phyloP scores from a whole-genome alignment of 2,329 filamentous ascomycete genomes.

The Fusarium xylarioides region DNA sequence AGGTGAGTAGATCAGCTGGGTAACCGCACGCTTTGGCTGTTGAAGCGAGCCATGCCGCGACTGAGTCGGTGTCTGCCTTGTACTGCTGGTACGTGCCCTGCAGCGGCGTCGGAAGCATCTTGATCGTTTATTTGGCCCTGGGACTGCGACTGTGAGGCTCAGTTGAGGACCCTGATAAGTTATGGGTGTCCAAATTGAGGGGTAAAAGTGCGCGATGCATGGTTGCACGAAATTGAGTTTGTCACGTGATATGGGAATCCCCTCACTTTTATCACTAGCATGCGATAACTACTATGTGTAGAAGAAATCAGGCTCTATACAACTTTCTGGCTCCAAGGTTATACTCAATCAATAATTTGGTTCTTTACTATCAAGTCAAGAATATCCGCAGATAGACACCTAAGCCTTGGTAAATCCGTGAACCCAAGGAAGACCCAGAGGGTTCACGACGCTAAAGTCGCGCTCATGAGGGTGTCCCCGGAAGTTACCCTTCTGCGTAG shows the following conservation, averaged over 20 bases:
- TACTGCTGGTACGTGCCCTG: constrained; percentile 24
- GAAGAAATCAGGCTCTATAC: no score
- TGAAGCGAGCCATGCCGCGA: neutral
- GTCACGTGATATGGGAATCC: no score
- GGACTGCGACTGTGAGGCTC: no score
- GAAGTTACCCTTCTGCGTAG: constrained; percentile 35
- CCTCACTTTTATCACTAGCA: no score
- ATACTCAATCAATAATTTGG: rapidly evolving
- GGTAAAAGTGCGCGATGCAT: no score
- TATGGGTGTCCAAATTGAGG: no score
- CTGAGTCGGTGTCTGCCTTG: no score
- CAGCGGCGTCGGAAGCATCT: constrained; percentile 24
- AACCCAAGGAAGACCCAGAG: neutral
- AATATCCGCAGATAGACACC: rapidly evolving
- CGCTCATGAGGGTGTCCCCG: constrained; percentile 9
- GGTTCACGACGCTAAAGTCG: neutral
- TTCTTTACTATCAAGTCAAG: neutral
- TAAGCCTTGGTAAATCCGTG: neutral
- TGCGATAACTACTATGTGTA: no score
- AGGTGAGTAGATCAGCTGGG: constrained; percentile 35
- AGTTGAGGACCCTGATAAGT: no score
- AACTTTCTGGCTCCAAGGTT: no score
- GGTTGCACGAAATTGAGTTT: no score
- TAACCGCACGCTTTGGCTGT: neutral
- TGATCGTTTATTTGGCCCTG: no score